Evolutionary conservation across 192 early-diverging fungal species (phyloP), one percentile per base, ranked within the genome.

Genomic region (Haplosporangium gracile): DNA sequence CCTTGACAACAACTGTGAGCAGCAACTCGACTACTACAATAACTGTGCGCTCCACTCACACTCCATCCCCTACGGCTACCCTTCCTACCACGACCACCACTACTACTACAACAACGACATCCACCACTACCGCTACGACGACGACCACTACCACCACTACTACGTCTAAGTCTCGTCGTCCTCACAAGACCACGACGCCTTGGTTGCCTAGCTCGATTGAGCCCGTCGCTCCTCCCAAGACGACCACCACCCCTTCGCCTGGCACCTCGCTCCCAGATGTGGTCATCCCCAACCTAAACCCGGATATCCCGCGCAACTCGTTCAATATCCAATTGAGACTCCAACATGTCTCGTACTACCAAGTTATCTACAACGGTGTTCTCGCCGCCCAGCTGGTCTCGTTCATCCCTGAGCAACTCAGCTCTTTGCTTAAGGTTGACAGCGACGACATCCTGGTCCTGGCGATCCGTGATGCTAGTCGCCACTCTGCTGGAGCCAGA

Each of bases 191-290:
- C 20, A 77, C 83, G 1, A 80, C 79, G 4, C 84, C 84, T 29
- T 86, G 84, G 84, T 73, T 86, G 40, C 84, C 84, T 0, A 74
- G 63, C 5, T 74, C 75, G 39, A 86, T 86, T 71, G 84, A 76
- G 43, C 79, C 84, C 18, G 78, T 86, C 0, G 32, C 63, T 8
- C 75, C 84, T 1, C 84, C 84, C 11, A 79, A 86, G 38, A 70
- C 32, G 49, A 86, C 78, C 0, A 4, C 22, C 0, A 72, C 68
- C 0, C 75, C 84, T 18, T 80, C 84, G 18, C 84, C 84, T 32
- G 84, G 84, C 20, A 70, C 84, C 20, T 86, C 84, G 10, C 79
- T 86, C 5, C 84, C 84, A 18, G 84, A 86, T 43, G 84, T 78
- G 2, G 79, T 86, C 6, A 81, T 86, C 72, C 84, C 84, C 16